These are phyloP conservation scores for Sporothrix protearum DNA, from an alignment of 2,329 filamentous ascomycete genomes.

Conservation along the genomic window DNA sequence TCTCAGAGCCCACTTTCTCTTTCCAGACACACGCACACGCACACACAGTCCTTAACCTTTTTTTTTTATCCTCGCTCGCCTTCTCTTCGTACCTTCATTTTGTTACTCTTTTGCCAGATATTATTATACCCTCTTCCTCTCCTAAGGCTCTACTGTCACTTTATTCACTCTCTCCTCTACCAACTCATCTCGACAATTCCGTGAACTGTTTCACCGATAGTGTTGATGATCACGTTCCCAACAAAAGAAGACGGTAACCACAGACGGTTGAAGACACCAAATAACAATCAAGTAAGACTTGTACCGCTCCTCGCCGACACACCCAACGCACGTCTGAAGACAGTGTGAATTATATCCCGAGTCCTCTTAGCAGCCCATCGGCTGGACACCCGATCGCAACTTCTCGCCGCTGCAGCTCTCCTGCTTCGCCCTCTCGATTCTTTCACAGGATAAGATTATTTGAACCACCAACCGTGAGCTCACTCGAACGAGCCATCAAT, in stretches of 20 bases:
- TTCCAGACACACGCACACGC: neutral
- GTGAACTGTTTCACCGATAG: slow-evolving; percentile 33
- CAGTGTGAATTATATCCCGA: neutral
- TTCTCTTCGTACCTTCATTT: slow-evolving; percentile 20
- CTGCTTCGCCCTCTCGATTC: neutral
- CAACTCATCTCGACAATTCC: slow-evolving; percentile 41
- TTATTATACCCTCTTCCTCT: slow-evolving; percentile 17
- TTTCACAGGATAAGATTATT: neutral
- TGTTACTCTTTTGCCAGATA: neutral
- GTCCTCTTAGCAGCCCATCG: neutral
- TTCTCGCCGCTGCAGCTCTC: neutral
- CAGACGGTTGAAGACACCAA: neutral
- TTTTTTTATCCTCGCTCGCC: neutral
- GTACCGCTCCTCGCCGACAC: neutral
- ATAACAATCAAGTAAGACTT: neutral
- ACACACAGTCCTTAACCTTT: neutral
- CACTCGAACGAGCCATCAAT: neutral
- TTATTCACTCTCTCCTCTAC: neutral
- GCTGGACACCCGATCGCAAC: neutral
- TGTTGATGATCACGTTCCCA: slow-evolving; percentile 18
- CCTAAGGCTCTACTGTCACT: neutral
- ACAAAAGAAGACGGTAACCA: neutral
- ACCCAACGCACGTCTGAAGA: neutral
- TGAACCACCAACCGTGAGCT: neutral
- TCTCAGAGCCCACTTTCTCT: slow-evolving; percentile 12